A percentile compares a stretch with the other conserved stretches of the same genome.
Evolutionary conservation across 805 yeast species (phyloP).

Genomic region (Ogataea pini): DNA sequence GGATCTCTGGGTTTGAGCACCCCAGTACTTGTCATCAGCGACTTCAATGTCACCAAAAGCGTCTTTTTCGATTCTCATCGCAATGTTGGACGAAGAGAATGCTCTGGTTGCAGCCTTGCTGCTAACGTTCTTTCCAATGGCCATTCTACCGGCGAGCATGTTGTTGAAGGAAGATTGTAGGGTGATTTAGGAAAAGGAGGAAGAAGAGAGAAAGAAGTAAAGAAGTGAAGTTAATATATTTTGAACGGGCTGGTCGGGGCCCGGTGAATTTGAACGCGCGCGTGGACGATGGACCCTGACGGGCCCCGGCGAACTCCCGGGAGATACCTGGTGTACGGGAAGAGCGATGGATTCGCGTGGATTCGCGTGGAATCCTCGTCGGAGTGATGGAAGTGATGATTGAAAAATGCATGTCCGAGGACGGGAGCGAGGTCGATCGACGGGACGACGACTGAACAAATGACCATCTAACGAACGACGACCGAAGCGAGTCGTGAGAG

Average conservation of each 20-base stretch:
- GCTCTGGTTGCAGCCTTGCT: slow-evolving; percentile 27
- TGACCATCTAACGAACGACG: not conserved
- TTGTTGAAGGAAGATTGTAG: no score
- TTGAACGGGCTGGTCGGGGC: no score
- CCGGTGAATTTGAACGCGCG: no score
- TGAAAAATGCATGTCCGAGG: slow-evolving; percentile 3
- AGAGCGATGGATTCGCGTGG: not conserved
- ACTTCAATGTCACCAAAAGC: slow-evolving; percentile 98
- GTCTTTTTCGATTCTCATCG: slow-evolving; percentile 78
- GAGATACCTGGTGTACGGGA: no score
- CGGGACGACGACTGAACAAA: no score
- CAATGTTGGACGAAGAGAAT: slow-evolving; percentile 32
- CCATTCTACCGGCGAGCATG: slow-evolving; percentile 31
- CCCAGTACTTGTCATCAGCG: slow-evolving; percentile 86
- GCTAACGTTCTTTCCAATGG: slow-evolving; percentile 12
- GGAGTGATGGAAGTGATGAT: not conserved
- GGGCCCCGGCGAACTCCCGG: not conserved
- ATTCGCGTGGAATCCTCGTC: not conserved
- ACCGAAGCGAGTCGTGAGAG: slow-evolving; percentile 5
- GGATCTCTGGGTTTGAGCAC: slow-evolving; percentile 97
- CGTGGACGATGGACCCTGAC: no score
- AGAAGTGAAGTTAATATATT: no score
- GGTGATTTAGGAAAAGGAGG: not conserved
- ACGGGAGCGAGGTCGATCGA: slow-evolving; percentile 8
- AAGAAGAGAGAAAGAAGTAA: not conserved